Evolutionary conservation across 164 flowering plant species (phyloP).

Genomic region (Vitis riparia): DNA sequence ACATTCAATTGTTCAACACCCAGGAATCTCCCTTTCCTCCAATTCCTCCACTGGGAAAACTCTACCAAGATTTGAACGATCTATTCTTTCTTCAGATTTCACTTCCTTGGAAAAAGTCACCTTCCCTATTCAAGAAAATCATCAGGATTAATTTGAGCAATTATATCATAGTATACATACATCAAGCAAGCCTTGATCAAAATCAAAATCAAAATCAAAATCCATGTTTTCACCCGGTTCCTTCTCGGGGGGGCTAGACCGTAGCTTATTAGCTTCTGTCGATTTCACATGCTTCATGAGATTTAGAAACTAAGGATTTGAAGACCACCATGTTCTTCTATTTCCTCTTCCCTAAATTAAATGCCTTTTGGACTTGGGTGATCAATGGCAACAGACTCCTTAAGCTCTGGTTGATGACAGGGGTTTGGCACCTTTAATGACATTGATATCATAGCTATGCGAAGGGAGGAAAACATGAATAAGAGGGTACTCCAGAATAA

Average conservation of each 20-base stretch:
- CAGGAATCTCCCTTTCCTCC: slow-evolving; percentile 74
- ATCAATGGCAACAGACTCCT: slow-evolving; percentile 21
- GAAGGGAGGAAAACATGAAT: slow-evolving; percentile 76
- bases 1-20: background rate
- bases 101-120: slow-evolving; percentile 26
- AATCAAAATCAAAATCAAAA: slow-evolving; percentile 37
- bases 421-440: slow-evolving; percentile 32
- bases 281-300: slow-evolving; percentile 28
- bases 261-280: background rate
- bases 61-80: slow-evolving; percentile 7
- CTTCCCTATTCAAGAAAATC: slow-evolving; percentile 55
- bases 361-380: slow-evolving; percentile 44
- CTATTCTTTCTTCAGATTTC: slow-evolving; percentile 5
- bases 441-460: slow-evolving; percentile 51
- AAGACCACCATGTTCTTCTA: slow-evolving; percentile 39
- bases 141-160: slow-evolving; percentile 55
- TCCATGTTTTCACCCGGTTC: slow-evolving; percentile 26
- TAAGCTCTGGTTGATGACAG: slow-evolving; percentile 11
- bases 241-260: slow-evolving; percentile 9
- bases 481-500: slow-evolving; percentile 72
- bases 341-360: slow-evolving; percentile 68
- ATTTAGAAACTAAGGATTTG: slow-evolving; percentile 51
- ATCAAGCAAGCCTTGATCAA: slow-evolving; percentile 61
- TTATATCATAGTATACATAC: slow-evolving; percentile 41
- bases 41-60: slow-evolving; percentile 32